A percentile compares a stretch with the other conserved stretches of the same genome.
phyloP scores from a whole-genome alignment of 2,329 filamentous ascomycete genomes.

The Fusarium kyushuense region DNA sequence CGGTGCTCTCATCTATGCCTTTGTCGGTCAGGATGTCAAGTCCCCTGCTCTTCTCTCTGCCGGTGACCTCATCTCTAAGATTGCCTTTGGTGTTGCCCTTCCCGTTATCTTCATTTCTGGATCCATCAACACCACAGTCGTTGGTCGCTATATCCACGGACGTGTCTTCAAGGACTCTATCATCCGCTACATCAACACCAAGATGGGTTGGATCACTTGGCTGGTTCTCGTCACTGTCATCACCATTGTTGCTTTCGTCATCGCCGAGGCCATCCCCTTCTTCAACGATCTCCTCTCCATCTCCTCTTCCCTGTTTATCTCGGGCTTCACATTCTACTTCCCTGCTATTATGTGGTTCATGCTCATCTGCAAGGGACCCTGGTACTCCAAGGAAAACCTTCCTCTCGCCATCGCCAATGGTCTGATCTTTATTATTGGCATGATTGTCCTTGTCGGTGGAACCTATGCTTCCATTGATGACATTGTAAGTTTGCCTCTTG shows the following conservation, averaged over 20 bases:
- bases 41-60: constrained; percentile 78
- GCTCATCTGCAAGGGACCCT: constrained; percentile 51
- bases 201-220: constrained; percentile 67
- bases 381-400: constrained; percentile 50
- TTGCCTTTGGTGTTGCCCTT: constrained; percentile 77
- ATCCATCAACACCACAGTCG: constrained; percentile 71
- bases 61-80: constrained; percentile 67
- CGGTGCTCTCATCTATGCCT: constrained; percentile 76
- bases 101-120: constrained; percentile 82
- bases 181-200: constrained; percentile 62
- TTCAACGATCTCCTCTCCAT: constrained; percentile 76
- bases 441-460: constrained; percentile 51
- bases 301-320: constrained; percentile 63
- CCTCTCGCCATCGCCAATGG: constrained; percentile 44
- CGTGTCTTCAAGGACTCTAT: constrained; percentile 59
- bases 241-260: constrained; percentile 75
- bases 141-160: constrained; percentile 60
- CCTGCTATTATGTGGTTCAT: constrained; percentile 60
- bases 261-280: constrained; percentile 79
- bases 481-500: constrained; percentile 45
- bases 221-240: constrained; percentile 66
- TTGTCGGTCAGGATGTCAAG: constrained; percentile 71
- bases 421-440: constrained; percentile 49
- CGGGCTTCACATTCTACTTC: constrained; percentile 58
- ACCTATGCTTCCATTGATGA: constrained; percentile 52